Conservation (phyloP, 2,329 filamentous ascomycete genomes). For the Fusarium palustre region DNA sequence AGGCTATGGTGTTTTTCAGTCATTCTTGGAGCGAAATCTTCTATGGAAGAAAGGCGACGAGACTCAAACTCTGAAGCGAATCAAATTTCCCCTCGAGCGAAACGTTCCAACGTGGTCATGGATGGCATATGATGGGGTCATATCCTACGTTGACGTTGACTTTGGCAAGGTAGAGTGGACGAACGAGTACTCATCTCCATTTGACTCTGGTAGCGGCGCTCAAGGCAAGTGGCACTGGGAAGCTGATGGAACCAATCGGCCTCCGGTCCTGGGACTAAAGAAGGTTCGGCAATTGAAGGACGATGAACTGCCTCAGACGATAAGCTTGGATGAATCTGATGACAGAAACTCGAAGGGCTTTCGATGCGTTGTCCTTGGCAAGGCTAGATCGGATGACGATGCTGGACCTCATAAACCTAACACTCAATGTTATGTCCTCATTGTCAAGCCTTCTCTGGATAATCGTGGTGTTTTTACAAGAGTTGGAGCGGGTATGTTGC, state of each 20-base stretch:
- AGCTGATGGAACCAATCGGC: background rate
- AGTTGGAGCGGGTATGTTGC: background rate
- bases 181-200: background rate
- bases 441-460: background rate
- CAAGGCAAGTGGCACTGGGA: background rate
- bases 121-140: background rate
- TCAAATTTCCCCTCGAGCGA: background rate
- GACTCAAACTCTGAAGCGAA: background rate
- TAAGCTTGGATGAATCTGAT: background rate
- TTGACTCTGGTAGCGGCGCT: background rate
- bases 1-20: background rate
- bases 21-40: background rate
- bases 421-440: background rate
- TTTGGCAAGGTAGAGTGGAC: conserved; percentile 7
- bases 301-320: background rate
- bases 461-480: background rate
- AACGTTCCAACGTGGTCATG: conserved; percentile 4
- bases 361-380: background rate
- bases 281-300: background rate
- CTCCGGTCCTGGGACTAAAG: background rate
- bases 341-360: background rate
- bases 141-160: background rate
- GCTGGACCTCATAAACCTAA: background rate
- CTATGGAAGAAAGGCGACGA: background rate
- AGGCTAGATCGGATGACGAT: background rate